Base-by-base conservation (phyloP, 768 basidiomycete genomes). In the Pisolithus microcarpus region DNA sequence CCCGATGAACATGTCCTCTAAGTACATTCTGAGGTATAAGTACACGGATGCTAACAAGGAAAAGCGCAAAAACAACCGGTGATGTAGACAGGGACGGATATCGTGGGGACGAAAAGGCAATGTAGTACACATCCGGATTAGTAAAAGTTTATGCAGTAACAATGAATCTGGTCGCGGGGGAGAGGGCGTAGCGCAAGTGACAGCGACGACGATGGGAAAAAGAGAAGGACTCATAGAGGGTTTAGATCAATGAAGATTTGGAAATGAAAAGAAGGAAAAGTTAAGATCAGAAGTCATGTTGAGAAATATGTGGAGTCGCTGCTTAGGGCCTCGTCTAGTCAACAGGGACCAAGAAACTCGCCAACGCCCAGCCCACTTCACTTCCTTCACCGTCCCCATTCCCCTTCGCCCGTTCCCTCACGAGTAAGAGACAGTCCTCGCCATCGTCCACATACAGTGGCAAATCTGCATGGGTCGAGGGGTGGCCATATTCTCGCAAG, bases 381-480 rank as follows among this genome's bases (percentile, higher is more conserved):
- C 78, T 77, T 4, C 54, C 43, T 3, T 64, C 42, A 7, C 26
- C 59, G 37, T 57, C 56, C 56, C 54, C 61, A 46, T 56, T 44
- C 5, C 61, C 58, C 30, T 61, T 64, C 36, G 49, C 40, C 10
- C 43, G 52, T 63, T 84, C 79, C 39, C 87, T 71, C 54, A 84
- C 87, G 23, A 91, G 75, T 48, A 91, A 67, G 54, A 91, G 68
- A 67, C 88, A 90, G 58, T 91, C 89, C 40, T 79, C 78, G 10
- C 75, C 75, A 56, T 88, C 88, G 57, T 91, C 88, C 46, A 90
- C 84, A 58, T 84, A 82, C 50, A 91, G 61, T 3, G 89, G 89
- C 38, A 91, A 68, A 57, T 85, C 79, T 4, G 76, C 74, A 59
- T 89, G 87, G 19, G 78, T 74, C 49, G 82, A 81, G 13, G 89